Evolutionary conservation across 1,284 basidiomycete genomes (phyloP).

Genomic region (Ganoderma boninense): DNA sequence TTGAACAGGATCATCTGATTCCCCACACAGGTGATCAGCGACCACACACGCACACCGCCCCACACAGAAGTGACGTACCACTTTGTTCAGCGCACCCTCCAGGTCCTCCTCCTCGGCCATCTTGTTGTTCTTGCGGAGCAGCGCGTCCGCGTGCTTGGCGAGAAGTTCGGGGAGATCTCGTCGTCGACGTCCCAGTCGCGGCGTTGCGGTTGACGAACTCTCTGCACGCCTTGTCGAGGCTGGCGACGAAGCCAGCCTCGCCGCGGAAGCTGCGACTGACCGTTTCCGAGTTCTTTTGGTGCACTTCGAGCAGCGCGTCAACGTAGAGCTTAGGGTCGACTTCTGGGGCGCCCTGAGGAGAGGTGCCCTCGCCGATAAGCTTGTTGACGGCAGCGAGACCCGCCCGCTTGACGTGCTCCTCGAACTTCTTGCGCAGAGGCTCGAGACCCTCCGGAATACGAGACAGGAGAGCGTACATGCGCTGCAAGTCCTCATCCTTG

Average conservation of each 20-base stretch:
- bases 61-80: slow-evolving; percentile 63
- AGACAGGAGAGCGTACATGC: slow-evolving; percentile 94
- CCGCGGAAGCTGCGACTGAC: slow-evolving; percentile 92
- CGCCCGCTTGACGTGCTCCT: slow-evolving; percentile 92
- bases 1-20: slow-evolving; percentile 96
- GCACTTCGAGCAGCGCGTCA: slow-evolving; percentile 91
- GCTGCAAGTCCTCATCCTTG: slow-evolving; percentile 91
- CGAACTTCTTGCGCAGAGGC: slow-evolving; percentile 92
- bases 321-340: slow-evolving; percentile 94
- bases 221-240: slow-evolving; percentile 95
- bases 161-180: slow-evolving; percentile 96
- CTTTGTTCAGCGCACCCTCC: slow-evolving; percentile 90
- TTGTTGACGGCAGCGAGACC: slow-evolving; percentile 89
- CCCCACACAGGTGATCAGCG: slow-evolving; percentile 2
- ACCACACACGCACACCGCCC: neutral
- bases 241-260: slow-evolving; percentile 95
- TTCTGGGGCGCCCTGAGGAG: slow-evolving; percentile 68
- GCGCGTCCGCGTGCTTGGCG: slow-evolving; percentile 92
- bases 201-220: slow-evolving; percentile 97
- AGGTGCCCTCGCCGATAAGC: slow-evolving; percentile 75
- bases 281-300: slow-evolving; percentile 92
- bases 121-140: slow-evolving; percentile 97
- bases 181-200: slow-evolving; percentile 83
- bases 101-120: slow-evolving; percentile 91
- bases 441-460: slow-evolving; percentile 93